Evolutionary conservation across 2,329 filamentous ascomycete species (phyloP).

Genomic region (Calonectria pseudoreteaudii): DNA sequence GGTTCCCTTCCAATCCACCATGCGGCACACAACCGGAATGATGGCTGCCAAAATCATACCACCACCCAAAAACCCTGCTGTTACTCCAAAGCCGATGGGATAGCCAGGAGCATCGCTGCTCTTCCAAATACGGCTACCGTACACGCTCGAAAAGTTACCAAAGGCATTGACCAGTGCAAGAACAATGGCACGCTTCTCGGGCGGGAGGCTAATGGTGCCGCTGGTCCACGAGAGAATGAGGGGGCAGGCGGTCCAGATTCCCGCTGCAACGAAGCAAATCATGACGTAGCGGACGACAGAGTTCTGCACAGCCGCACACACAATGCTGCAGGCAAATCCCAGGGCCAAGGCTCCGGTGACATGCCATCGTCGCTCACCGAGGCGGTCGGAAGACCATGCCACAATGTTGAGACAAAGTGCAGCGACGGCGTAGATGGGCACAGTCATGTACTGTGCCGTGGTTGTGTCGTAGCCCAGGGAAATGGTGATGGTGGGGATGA

Average conservation of each 20-base stretch:
- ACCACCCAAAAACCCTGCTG: slow-evolving; percentile 42
- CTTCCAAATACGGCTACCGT: slow-evolving; percentile 23
- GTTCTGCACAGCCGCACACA: background rate
- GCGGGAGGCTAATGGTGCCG: slow-evolving; percentile 2
- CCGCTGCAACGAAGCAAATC: slow-evolving; percentile 24
- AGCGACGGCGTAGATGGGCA: slow-evolving; percentile 17
- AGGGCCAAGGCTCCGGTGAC: background rate
- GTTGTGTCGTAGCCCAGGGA: slow-evolving; percentile 58
- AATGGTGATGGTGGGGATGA: slow-evolving; percentile 63
- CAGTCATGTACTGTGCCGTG: slow-evolving; percentile 47
- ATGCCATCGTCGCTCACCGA: slow-evolving; percentile 19
- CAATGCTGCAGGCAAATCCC: background rate
- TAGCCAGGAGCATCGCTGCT: slow-evolving; percentile 47
- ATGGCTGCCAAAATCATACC: slow-evolving; percentile 41
- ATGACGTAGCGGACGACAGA: slow-evolving; percentile 23
- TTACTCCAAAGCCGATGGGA: slow-evolving; percentile 44
- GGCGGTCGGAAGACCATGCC: slow-evolving; percentile 24
- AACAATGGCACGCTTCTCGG: slow-evolving; percentile 21
- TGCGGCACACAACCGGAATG: slow-evolving; percentile 37
- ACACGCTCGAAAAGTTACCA: slow-evolving; percentile 24
- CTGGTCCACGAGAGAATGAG: slow-evolving; percentile 29
- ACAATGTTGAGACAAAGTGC: background rate
- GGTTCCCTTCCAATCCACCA: slow-evolving; percentile 22
- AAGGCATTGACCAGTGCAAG: slow-evolving; percentile 24
- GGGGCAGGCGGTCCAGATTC: slow-evolving; percentile 17